Conservation (phyloP, 176 grass and related monocot genomes). For the Avena sativa region DNA sequence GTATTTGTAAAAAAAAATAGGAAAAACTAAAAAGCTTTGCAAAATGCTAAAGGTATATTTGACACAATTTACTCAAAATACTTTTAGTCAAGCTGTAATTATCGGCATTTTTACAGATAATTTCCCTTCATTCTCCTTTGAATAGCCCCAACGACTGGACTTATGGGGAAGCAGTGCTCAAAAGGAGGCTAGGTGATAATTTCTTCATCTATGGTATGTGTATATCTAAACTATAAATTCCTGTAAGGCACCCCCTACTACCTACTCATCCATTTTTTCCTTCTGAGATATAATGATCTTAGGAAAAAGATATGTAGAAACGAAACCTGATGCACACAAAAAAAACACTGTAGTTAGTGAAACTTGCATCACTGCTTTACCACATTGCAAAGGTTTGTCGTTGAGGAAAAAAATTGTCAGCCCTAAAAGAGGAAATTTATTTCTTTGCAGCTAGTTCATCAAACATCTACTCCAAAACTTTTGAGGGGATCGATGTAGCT, state of each 20-base stretch:
- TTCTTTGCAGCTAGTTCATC: constrained; percentile 75
- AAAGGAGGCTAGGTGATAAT: constrained; percentile 60
- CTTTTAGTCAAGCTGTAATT: constrained; percentile 3
- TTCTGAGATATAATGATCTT: constrained; percentile 3
- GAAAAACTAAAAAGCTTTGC: not conserved
- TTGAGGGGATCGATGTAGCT: constrained; percentile 75
- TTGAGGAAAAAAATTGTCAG: not conserved
- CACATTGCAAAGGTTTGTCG: constrained; percentile 1
- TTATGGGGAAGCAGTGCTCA: constrained; percentile 70
- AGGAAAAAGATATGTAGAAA: not conserved
- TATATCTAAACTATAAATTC: not conserved
- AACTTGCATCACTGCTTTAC: not conserved
- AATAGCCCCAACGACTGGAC: constrained; percentile 75
- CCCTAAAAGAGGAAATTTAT: constrained; percentile 24
- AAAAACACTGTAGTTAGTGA: not conserved
- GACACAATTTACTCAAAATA: not conserved
- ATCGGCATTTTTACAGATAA: not conserved
- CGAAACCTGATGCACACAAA: not conserved
- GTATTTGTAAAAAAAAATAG: not conserved
- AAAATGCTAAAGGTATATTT: not conserved
- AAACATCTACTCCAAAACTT: constrained; percentile 78
- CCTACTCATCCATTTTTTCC: not conserved
- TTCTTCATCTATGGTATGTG: constrained; percentile 81
- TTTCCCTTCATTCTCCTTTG: constrained; percentile 5
- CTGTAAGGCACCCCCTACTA: not conserved